Evolutionary conservation across 805 yeast species (phyloP).

Genomic region (Pichia nanzhaoensis): DNA sequence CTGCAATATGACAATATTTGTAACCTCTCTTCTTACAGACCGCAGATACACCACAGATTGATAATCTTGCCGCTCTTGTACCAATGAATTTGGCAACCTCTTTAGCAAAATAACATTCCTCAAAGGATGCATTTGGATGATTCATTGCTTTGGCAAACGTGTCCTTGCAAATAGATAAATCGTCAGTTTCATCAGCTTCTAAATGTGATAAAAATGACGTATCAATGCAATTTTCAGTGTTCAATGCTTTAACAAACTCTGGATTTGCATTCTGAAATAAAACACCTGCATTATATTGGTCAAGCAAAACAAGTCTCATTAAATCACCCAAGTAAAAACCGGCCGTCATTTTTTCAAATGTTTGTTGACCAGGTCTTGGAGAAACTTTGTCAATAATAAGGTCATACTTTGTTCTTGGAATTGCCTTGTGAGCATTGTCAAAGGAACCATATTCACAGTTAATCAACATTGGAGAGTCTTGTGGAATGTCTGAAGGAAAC

Average conservation of each 20-base stretch:
- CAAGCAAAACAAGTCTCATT: constrained; percentile 73
- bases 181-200: constrained; percentile 87
- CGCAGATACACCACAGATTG: constrained; percentile 96
- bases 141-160: constrained; percentile 52
- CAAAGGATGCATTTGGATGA: constrained; percentile 58
- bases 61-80: constrained; percentile 87
- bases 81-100: constrained; percentile 84
- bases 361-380: constrained; percentile 97
- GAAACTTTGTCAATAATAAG: constrained; percentile 73
- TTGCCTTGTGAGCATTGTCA: constrained; percentile 79
- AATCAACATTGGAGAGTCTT: constrained; percentile 81
- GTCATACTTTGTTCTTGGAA: constrained; percentile 92
- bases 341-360: constrained; percentile 96
- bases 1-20: constrained; percentile 81
- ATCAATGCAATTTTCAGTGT: constrained; percentile 69
- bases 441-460: constrained; percentile 99
- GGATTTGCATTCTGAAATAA: constrained; percentile 53
- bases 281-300: constrained; percentile 56
- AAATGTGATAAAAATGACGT: constrained; percentile 81
- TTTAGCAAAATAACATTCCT: constrained; percentile 81
- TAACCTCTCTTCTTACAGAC: constrained; percentile 84
- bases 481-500: constrained; percentile 56
- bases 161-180: constrained; percentile 67
- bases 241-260: constrained; percentile 52
- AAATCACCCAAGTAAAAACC: constrained; percentile 96